Base-by-base conservation (phyloP, 1,284 basidiomycete species). In the Clitocybe nebularis region DNA sequence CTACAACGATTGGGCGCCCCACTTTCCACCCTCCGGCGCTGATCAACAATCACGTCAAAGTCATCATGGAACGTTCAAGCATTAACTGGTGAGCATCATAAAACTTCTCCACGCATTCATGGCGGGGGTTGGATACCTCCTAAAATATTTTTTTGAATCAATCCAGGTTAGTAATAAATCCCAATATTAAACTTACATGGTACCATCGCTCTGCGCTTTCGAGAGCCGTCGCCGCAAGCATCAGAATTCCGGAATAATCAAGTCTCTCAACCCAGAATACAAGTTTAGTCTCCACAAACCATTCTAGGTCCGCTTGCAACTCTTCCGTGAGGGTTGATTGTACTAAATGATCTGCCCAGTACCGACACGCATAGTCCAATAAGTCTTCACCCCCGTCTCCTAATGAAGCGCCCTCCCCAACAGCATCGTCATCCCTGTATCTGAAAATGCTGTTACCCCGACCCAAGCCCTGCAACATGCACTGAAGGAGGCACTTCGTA, bases 181-280 rank as follows among this genome's bases (percentile, higher is more conserved):
- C n/a, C n/a, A n/a, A n/a, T n/a, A 7, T n/a, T 42, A 19, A n/a
- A 34, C 48, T 37, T 39, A 49, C 48, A 46, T 49, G 48, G 19
- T 49, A 49, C 48, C 48, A 49, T 13, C 28, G 30, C 22, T 37
- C 26, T 19, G 39, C 41, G 11, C 41, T 36, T 16, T 46, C 48
- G 19, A 46, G 43, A 29, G 44, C 48, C 13, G 30, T 28, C 20
- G 45, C 45, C 6, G 48, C 45, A 5, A 41, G 30, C 36, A 42
- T 44, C 34, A 49, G 24, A 1, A 40, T 17, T 13, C 44, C 41
- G 28, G 16, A 38, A 5, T 19, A 19, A 13, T 46, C 14, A 16
- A 49, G 42, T 22, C 42, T 42, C 22, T 46, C 44, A 23, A 49
- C 46, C 47, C 47, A 49, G 16, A 38, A 17, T 9, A 41, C 16